Conservation (phyloP, 106 monocot genomes). For the Allium sativum region DNA sequence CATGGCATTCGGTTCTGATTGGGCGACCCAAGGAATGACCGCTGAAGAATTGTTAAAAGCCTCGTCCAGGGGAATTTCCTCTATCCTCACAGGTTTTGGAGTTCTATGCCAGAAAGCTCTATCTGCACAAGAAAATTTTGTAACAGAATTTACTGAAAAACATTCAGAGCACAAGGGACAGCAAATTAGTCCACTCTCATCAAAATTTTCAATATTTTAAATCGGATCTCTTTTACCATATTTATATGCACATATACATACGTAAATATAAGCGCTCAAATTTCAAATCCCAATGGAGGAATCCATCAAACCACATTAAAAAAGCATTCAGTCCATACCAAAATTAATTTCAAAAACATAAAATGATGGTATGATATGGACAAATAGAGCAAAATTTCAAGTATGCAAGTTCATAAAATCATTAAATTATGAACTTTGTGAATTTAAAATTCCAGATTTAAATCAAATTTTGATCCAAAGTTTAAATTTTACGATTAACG, state of each 20-base stretch:
- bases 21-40: constrained; percentile 37
- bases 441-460: no score
- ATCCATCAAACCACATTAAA: not conserved
- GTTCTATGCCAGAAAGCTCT: constrained; percentile 9
- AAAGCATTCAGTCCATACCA: not conserved
- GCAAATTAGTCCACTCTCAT: not conserved
- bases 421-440: no score
- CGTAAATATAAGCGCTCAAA: no score
- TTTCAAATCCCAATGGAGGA: not conserved
- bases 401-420: no score
- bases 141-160: no score
- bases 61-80: constrained; percentile 6
- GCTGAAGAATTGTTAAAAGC: constrained; percentile 17
- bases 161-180: not conserved
- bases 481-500: no score
- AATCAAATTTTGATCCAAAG: no score
- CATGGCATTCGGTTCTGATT: not conserved
- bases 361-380: no score
- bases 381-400: no score
- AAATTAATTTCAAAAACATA: no score
- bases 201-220: not conserved
- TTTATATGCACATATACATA: no score
- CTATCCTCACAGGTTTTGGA: not conserved
- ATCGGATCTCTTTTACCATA: no score
- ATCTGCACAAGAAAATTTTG: constrained; percentile 13